Evolutionary conservation across 192 early-diverging fungal species (phyloP), one percentile per base, ranked within the genome.

Genomic region (Podila epigama): DNA sequence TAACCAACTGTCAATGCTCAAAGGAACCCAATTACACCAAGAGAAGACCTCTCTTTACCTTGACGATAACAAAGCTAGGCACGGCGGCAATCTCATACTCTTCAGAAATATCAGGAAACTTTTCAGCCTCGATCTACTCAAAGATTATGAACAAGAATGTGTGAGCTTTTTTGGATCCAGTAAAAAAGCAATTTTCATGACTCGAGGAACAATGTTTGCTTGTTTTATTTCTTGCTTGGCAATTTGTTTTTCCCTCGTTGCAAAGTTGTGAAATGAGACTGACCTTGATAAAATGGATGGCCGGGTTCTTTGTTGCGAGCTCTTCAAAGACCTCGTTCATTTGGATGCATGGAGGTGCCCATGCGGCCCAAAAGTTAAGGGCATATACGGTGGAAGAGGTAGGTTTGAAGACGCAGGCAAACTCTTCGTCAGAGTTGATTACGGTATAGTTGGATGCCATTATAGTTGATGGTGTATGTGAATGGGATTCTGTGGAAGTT

Each of bases 261-360:
- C 4, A 18, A n/a, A 12, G n/a, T 42, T 7, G 40, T 18, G 12
- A 18, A 13, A 2, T 32, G n/a, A 36, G 22, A 16, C 69, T 27
- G 63, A 98, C 92, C 84, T 88, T 86, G 70, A 96, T 77, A 71
- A 94, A 97, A 50, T 84, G 78, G 13, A 96, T 72, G 53, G 86
- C 73, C 27, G 92, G 78, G 77, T 89, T 92, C 79, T 95, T 95
- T 42, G 78, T 77, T 11, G 92, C 90, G 32, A 97, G 85, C 71
- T 96, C 95, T 53, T 83, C 83, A 77, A 98, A 94, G n/a, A 99
- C 90, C 35, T 89, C 88, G 80, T 94, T 93, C 89, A 99, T 95
- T 81, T 97, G 94, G 69, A 85, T 80, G 83, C 95, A 98, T 51
- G 94, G 91, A 48, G 88, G 87, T 33, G 93, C 93, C 94, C 94